A percentile compares a stretch with the other conserved stretches of the same genome.
phyloP scores from a whole-genome alignment of 257 asterid species.

The Plantago ovata region DNA sequence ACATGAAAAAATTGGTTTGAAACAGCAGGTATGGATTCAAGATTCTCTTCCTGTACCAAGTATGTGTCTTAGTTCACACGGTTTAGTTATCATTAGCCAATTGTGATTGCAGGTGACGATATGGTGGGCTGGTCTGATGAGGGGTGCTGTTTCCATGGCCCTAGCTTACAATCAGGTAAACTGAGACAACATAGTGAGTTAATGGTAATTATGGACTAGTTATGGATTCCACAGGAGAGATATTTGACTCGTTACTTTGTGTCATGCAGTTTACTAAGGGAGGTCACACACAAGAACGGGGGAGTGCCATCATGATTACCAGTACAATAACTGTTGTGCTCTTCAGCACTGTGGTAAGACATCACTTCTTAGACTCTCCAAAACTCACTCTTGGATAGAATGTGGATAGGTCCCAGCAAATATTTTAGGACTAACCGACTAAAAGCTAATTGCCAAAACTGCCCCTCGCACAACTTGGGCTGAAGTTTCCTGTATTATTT shows the following conservation, averaged over 20 bases:
- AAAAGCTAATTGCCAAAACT: not conserved
- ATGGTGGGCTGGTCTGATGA: slow-evolving; percentile 99
- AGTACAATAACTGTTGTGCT: slow-evolving; percentile 97
- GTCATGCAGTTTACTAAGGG: slow-evolving; percentile 68
- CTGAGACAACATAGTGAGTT: not conserved
- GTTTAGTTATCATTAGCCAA: slow-evolving; percentile 9
- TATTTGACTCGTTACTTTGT: slow-evolving; percentile 12
- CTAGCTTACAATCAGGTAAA: slow-evolving; percentile 97
- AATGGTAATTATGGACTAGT: not conserved
- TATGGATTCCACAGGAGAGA: not conserved
- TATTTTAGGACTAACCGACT: not conserved
- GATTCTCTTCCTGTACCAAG: slow-evolving; percentile 5
- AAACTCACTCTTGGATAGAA: not conserved
- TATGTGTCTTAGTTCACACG: slow-evolving; percentile 14
- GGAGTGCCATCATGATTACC: slow-evolving; percentile 82
- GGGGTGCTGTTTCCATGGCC: slow-evolving; percentile 99
- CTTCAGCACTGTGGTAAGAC: slow-evolving; percentile 89
- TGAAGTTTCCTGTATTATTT: not conserved
- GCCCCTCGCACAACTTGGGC: not conserved
- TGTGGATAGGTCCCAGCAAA: not conserved
- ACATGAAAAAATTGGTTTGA: slow-evolving; percentile 57
- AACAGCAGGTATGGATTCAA: slow-evolving; percentile 64
- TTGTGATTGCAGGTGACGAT: slow-evolving; percentile 53
- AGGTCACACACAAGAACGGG: slow-evolving; percentile 71
- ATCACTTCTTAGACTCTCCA: slow-evolving; percentile 15